Base-by-base conservation (phyloP, 2,329 filamentous ascomycete genomes). In the Volutella citrinella region DNA sequence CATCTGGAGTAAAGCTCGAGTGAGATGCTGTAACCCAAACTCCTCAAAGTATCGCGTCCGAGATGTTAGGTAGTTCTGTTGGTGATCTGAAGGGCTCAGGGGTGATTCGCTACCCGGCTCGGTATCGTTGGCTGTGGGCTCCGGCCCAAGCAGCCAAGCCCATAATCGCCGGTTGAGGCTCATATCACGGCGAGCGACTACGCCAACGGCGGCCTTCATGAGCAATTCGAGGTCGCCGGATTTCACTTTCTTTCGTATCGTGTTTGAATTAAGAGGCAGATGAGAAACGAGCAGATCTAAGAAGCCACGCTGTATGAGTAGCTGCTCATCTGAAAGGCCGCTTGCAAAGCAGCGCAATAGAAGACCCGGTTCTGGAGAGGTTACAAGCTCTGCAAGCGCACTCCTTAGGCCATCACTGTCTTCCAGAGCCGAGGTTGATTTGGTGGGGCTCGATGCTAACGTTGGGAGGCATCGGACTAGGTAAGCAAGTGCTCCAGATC, bases 161-260 rank as follows among this genome's bases (percentile, higher is more conserved):
- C 91, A 97, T n/a, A 98, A 67, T 22, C 93, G 79, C 49, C 93
- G 74, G 58, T 98, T 98, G 30, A 98, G 68, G 56, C 91, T 95
- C 93, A 98, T 98, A 46, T 98, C 93, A 61, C 90, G 80, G 30
- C 93, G 78, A 14, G 82, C 82, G 2, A 97, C 88, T 14, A 98
- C 90, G 3, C 86, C 82, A n/a, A 82, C 81, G 6, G 91, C 90
- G 12, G 91, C 87, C 38, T 81, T 76, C 19, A 96, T 74, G 3
- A 98, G 72, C 3, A 87, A 76, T 55, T 95, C 83, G 13, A 96
- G 69, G 54, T 98, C 94, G 20, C 76, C 74, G 6, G 74, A 59
- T 40, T 84, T 84, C 21, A 91, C 84, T 27, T 75, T 77, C 12
- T 76, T 73, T 57, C 94, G 90, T 8, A 98, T 65, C 4, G 96